Base-by-base conservation (phyloP, 2,329 filamentous ascomycete species). In the Penicillium corylophilum region DNA sequence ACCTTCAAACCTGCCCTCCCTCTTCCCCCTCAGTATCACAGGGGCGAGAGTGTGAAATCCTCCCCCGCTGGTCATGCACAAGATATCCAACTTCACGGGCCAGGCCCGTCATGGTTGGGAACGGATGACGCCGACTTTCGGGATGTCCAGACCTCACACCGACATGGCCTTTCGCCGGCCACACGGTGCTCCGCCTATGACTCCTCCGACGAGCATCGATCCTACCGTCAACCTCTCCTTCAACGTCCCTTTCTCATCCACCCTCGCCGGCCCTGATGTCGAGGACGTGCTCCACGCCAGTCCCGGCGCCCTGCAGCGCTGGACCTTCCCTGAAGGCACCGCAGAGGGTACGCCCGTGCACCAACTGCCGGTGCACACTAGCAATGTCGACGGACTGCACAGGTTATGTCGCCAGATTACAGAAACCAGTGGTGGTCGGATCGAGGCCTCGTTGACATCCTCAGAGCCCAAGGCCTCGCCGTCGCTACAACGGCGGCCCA, bases 231-330 rank as follows among this genome's bases (percentile, higher is more conserved):
- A 95, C 74, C 87, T 96, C 71, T 93, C 90, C 60, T 97, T 99
- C 85, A 97, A 96, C 71, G 88, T 99, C 44, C 94, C 94, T 55
- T 96, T 97, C 75, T 87, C 91, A 63, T 95, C 90, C 59, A 93
- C 93, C 66, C 85, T 99, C 55, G 84, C 89, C 57, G 94, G 94
- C 29, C 94, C 94, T 58, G 91, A 97, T 67, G 88, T 88, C 62
- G 91, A 96, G 73, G 92, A 97, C 73, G 90, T 99, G 65, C 83
- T 97, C 55, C 93, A 96, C 75, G 91, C 93, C 58, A 96, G 89
- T 58, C 84, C 86, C 51, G 89, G 90, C 63, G 92, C 93, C 54
- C 86, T 95, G 59, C 83, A 93, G 61, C 86, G 90, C 71, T 99
- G 94, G 94, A 94, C 90, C 45, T 93, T 96, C 73, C 88, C 93